These are phyloP conservation scores for Ustulina deusta DNA, from an alignment of 2,329 filamentous ascomycete species.

Conservation along the genomic window DNA sequence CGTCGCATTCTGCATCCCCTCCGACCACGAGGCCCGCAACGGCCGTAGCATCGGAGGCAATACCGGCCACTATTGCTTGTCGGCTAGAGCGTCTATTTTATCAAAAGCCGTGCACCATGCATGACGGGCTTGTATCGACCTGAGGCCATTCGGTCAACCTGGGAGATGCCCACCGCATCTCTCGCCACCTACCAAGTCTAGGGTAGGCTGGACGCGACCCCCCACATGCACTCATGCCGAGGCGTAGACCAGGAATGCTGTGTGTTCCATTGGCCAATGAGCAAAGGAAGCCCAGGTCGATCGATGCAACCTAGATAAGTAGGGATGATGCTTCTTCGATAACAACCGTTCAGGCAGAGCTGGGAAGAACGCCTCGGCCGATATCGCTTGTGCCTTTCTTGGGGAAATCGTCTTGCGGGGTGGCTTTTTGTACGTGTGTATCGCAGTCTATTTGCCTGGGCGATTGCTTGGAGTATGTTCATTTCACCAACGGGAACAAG, in stretches of 20 bases:
- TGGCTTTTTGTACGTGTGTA: not conserved
- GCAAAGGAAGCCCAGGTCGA: not conserved
- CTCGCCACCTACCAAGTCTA: conserved; percentile 2
- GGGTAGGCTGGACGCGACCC: conserved; percentile 16
- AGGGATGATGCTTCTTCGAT: conserved; percentile 9
- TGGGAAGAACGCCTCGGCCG: conserved; percentile 17
- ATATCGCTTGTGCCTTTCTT: conserved; percentile 23
- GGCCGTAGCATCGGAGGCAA: conserved; percentile 29
- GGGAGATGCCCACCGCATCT: conserved; percentile 5
- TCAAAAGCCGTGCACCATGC: too few species aligned
- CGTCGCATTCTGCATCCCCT: conserved; percentile 19
- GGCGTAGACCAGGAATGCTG: not conserved
- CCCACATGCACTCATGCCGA: conserved; percentile 1
- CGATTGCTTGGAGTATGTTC: not conserved
- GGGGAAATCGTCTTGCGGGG: not conserved
- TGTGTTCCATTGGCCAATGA: conserved; percentile 10
- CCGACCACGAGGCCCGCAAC: conserved; percentile 22
- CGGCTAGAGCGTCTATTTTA: conserved; percentile 19
- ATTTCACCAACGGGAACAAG: too few species aligned
- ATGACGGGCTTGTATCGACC: too few species aligned
- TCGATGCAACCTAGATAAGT: conserved; percentile 22
- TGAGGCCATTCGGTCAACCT: too few species aligned
- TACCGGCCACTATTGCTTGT: conserved; percentile 13
- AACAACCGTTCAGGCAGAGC: conserved; percentile 19
- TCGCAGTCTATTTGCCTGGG: not conserved